phyloP scores from a whole-genome alignment of 1,284 basidiomycete genomes.

The Boletellus deceptivus region DNA sequence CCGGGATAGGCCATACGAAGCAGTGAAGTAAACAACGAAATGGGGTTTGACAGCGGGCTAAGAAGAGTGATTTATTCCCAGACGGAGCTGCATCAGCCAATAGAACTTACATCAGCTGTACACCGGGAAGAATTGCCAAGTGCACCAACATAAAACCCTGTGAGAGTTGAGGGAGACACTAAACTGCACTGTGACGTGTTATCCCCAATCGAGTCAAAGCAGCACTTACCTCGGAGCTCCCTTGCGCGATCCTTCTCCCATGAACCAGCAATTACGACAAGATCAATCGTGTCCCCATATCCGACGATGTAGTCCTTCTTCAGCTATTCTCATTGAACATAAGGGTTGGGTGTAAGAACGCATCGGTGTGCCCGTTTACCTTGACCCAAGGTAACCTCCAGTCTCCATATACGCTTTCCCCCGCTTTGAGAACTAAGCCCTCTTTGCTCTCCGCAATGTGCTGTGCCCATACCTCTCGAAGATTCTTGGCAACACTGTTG shows the following conservation, averaged over 20 bases:
- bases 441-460: constrained; percentile 53
- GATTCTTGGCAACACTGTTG: constrained; percentile 20
- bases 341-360: background rate
- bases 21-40: constrained; percentile 71
- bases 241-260: constrained; percentile 80
- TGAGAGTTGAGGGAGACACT: constrained; percentile 74
- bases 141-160: constrained; percentile 76
- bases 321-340: constrained; percentile 25
- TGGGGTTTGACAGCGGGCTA: constrained; percentile 49
- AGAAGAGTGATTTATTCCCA: constrained; percentile 2
- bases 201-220: background rate
- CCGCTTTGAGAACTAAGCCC: constrained; percentile 78
- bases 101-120: constrained; percentile 37
- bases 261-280: constrained; percentile 70
- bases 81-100: background rate
- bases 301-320: constrained; percentile 84
- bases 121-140: constrained; percentile 44
- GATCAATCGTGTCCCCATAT: constrained; percentile 76
- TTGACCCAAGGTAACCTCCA: constrained; percentile 72
- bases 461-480: constrained; percentile 51
- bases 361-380: constrained; percentile 36
- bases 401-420: constrained; percentile 64
- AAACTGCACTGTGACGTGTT: background rate
- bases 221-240: constrained; percentile 62
- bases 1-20: constrained; percentile 70